Conservation (phyloP, 2,329 filamentous ascomycete genomes). For the Corinectria fuckeliana region DNA sequence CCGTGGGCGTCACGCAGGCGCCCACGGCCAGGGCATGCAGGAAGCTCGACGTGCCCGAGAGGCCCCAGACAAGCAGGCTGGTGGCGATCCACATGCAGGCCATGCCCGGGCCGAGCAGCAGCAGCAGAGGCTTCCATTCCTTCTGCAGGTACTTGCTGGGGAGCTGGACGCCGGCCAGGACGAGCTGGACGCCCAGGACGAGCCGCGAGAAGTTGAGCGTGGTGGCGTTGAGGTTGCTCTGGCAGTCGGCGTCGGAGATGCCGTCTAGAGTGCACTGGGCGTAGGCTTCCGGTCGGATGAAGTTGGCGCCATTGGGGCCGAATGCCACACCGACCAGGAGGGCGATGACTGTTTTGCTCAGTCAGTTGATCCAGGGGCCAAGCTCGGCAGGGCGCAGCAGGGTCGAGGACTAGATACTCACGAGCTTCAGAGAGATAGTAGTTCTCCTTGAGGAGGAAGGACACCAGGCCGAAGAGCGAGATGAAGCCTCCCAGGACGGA, state of each 20-base stretch:
- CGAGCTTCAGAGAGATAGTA: constrained; percentile 91
- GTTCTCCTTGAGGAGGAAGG: constrained; percentile 86
- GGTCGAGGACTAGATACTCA: constrained; percentile 64
- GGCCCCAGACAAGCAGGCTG: constrained; percentile 77
- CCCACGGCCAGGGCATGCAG: constrained; percentile 81
- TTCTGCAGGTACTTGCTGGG: constrained; percentile 80
- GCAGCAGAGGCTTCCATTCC: constrained; percentile 77
- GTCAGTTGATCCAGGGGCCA: background rate
- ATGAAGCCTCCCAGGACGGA: constrained; percentile 86
- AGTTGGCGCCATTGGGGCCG: constrained; percentile 77
- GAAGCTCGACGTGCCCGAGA: constrained; percentile 75
- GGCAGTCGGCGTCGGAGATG: constrained; percentile 39
- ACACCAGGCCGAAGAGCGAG: constrained; percentile 88
- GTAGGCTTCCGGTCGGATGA: constrained; percentile 79
- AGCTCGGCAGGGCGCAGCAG: background rate
- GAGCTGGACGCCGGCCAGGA: constrained; percentile 86
- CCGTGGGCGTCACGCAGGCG: constrained; percentile 90
- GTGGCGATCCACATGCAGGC: constrained; percentile 84
- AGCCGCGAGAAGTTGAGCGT: constrained; percentile 86
- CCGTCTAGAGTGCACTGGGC: constrained; percentile 50
- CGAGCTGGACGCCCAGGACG: constrained; percentile 88
- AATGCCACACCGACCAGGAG: constrained; percentile 80
- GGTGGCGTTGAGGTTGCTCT: constrained; percentile 69
- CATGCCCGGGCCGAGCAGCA: constrained; percentile 87
- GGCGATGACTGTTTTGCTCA: constrained; percentile 72